phyloP scores from a whole-genome alignment of 139 green algal species.

The Limnomonas spitsbergensis region DNA sequence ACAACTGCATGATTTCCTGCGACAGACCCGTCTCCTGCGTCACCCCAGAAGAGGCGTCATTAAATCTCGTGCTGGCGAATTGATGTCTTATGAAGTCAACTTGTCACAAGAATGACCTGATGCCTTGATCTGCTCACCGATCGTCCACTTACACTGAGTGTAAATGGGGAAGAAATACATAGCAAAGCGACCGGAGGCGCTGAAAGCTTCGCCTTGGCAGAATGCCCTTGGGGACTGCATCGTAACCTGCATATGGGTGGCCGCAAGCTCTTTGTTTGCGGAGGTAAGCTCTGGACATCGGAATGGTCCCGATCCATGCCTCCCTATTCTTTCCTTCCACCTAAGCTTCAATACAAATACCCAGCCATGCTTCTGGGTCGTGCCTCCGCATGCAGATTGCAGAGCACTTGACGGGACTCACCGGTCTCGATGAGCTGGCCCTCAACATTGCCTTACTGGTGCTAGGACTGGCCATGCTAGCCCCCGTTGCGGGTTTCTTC shows the following conservation, averaged over 20 bases:
- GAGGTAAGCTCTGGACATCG: conserved; percentile 9
- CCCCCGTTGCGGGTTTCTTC: not conserved
- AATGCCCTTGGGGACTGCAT: not conserved
- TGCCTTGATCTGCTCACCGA: too few relatives aligned
- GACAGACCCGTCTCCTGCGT: too few relatives aligned
- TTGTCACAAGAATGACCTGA: too few relatives aligned
- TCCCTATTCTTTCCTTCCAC: not conserved
- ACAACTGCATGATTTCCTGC: too few relatives aligned
- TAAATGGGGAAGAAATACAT: too few relatives aligned
- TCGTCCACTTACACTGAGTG: too few relatives aligned
- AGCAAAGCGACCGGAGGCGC: too few relatives aligned
- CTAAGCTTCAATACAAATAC: not conserved
- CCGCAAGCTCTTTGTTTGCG: not conserved
- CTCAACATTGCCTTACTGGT: not conserved
- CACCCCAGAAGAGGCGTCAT: too few relatives aligned
- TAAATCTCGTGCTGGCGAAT: too few relatives aligned
- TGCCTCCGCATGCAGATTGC: conserved; percentile 8
- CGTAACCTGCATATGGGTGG: conserved; percentile 2
- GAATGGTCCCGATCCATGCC: not conserved
- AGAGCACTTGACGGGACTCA: not conserved
- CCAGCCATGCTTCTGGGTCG: too few relatives aligned
- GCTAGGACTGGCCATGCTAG: conserved; percentile 1
- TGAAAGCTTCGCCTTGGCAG: too few relatives aligned
- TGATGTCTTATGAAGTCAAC: too few relatives aligned
- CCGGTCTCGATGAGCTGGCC: not conserved